phyloP scores from a whole-genome alignment of 2,329 filamentous ascomycete genomes.

The Aspergillus thermomutatus region DNA sequence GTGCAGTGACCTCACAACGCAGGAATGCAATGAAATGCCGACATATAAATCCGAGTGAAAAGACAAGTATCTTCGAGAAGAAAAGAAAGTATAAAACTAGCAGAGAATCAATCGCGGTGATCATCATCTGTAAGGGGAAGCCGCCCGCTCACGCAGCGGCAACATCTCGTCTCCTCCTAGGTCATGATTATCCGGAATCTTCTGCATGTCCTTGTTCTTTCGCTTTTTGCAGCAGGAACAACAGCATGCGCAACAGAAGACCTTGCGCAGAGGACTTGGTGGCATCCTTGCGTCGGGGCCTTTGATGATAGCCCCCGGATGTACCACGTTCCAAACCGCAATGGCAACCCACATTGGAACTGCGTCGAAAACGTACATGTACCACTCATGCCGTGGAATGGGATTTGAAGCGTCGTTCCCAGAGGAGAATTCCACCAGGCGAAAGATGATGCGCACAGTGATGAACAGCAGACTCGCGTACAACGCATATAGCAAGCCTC shows the following conservation, averaged over 20 bases:
- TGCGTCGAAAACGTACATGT: slow-evolving; percentile 52
- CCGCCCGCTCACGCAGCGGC: not conserved
- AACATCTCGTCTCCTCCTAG: not conserved
- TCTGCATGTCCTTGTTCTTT: not conserved
- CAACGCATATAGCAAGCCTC: slow-evolving; percentile 36
- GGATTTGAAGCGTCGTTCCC: slow-evolving; percentile 57
- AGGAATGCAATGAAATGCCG: no score
- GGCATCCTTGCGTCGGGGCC: slow-evolving; percentile 29
- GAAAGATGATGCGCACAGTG: slow-evolving; percentile 54
- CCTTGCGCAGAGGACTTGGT: slow-evolving; percentile 12
- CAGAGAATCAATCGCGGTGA: not conserved
- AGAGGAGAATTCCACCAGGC: slow-evolving; percentile 57
- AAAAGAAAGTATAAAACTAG: not conserved
- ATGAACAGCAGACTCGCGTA: slow-evolving; percentile 44
- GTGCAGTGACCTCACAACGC: no score
- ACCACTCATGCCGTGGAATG: slow-evolving; percentile 61
- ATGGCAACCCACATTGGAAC: slow-evolving; percentile 54
- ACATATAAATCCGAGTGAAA: no score
- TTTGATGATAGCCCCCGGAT: slow-evolving; percentile 48
- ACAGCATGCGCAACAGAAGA: not conserved
- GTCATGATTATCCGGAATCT: not conserved
- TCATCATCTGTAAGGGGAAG: not conserved
- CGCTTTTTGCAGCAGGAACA: not conserved
- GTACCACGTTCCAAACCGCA: slow-evolving; percentile 42
- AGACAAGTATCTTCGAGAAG: not conserved